A percentile compares a stretch with the other conserved stretches of the same genome.
Conservation (phyloP, 2,329 filamentous ascomycete genomes). For the Pseudopyrenochaeta lycopersici region DNA sequence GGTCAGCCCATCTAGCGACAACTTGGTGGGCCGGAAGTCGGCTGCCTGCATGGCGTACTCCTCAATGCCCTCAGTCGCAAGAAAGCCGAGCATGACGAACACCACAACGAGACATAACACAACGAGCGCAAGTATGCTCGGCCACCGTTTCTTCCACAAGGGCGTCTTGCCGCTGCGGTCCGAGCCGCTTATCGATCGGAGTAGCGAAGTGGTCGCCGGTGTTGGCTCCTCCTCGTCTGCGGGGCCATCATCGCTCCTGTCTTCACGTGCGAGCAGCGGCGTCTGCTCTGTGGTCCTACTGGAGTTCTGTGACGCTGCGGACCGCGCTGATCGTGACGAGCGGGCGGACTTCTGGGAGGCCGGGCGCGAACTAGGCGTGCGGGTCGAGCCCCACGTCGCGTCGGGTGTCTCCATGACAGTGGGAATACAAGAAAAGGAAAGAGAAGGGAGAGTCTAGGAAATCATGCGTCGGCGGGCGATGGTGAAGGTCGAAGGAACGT, state of each 20-base stretch:
- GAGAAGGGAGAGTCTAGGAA: constrained; percentile 4
- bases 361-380: constrained; percentile 48
- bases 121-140: constrained; percentile 77
- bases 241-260: constrained; percentile 31
- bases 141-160: constrained; percentile 69
- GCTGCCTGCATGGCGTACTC: constrained; percentile 86
- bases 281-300: constrained; percentile 50
- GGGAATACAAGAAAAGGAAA: constrained; percentile 4
- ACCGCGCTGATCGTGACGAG: constrained; percentile 44
- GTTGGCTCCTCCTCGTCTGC: constrained; percentile 33
- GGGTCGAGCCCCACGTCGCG: constrained; percentile 47
- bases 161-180: constrained; percentile 33
- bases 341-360: constrained; percentile 47
- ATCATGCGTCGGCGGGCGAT: constrained; percentile 16
- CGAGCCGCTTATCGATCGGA: constrained; percentile 44
- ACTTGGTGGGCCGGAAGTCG: constrained; percentile 80
- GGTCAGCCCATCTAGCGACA: constrained; percentile 88
- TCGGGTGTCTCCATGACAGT: constrained; percentile 46
- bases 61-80: constrained; percentile 81
- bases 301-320: constrained; percentile 40
- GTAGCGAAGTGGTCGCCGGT: constrained; percentile 47
- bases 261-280: constrained; percentile 47
- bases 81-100: constrained; percentile 82
- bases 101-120: constrained; percentile 70
- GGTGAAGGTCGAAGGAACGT: constrained; percentile 6